A percentile compares a stretch with the other conserved stretches of the same genome.
These are phyloP conservation scores for Pleurotus cornucopiae DNA, from an alignment of 768 basidiomycete genomes.

Conservation along the genomic window DNA sequence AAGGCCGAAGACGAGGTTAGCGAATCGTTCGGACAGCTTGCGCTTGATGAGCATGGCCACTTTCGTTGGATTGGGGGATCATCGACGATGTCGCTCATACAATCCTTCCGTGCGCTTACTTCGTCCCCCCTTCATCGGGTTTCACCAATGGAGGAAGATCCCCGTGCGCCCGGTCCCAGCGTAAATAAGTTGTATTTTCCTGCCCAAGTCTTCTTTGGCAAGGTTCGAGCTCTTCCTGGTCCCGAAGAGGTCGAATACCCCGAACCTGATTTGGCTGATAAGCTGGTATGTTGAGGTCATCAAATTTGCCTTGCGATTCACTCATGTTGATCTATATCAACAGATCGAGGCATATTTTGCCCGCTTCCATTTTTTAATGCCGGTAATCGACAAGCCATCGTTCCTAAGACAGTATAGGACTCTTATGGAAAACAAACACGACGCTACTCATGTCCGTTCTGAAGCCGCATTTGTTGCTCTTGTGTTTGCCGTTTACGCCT, in stretches of 20 bases:
- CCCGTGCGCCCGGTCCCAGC: conserved; percentile 71
- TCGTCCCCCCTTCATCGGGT: conserved; percentile 71
- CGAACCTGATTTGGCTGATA: conserved; percentile 80
- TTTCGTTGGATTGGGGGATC: conserved; percentile 92
- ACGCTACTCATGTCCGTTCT: conserved; percentile 46
- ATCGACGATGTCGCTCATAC: conserved; percentile 88
- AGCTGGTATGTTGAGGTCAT: conserved; percentile 52
- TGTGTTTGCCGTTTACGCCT: conserved; percentile 88
- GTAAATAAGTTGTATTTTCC: conserved; percentile 88
- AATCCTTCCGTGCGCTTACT: conserved; percentile 77
- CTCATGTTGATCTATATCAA: conserved; percentile 18
- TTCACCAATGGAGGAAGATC: conserved; percentile 83
- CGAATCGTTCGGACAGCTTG: conserved; percentile 84
- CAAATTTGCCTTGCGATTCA: conserved; percentile 5
- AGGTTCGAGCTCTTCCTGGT: conserved; percentile 74
- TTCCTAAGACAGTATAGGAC: conserved; percentile 70
- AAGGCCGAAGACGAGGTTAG: conserved; percentile 73
- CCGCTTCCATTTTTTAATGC: conserved; percentile 84
- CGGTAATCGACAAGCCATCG: conserved; percentile 80
- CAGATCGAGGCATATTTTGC: conserved; percentile 87
- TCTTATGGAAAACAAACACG: conserved; percentile 68
- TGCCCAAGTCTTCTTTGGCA: conserved; percentile 82
- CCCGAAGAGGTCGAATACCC: conserved; percentile 88
- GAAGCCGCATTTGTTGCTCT: conserved; percentile 78
- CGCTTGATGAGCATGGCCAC: conserved; percentile 85